A percentile compares a stretch with the other conserved stretches of the same genome.
Conservation (phyloP, 2,329 filamentous ascomycete genomes). For the Fusarium anthophilum region DNA sequence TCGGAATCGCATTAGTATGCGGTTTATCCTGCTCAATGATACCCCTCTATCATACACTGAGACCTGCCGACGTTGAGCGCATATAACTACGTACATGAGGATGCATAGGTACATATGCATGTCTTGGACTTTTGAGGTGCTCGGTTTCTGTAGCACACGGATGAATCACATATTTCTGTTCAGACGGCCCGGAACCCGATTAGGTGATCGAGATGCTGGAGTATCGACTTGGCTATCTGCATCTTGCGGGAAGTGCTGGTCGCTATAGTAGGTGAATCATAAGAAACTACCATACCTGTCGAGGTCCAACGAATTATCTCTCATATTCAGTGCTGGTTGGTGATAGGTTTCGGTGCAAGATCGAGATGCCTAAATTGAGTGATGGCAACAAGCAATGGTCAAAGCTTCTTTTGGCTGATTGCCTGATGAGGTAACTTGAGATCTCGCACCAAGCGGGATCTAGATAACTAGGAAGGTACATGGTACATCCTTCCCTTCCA, state of each 20-base stretch:
- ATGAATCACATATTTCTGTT: background rate
- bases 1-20: constrained; percentile 1
- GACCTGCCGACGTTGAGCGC: background rate
- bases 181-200: background rate
- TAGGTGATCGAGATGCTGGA: background rate
- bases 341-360: background rate
- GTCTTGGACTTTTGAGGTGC: background rate
- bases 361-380: constrained; percentile 10
- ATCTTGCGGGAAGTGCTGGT: background rate
- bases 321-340: background rate
- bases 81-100: background rate
- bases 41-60: background rate
- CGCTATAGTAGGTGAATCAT: background rate
- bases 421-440: constrained; percentile 32
- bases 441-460: constrained; percentile 34
- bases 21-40: background rate
- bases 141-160: background rate
- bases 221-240: background rate
- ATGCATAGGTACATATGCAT: background rate
- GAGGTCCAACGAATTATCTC: background rate
- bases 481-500: background rate
- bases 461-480: constrained; percentile 11
- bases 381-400: constrained; percentile 20
- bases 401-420: constrained; percentile 19
- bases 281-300: background rate